Evolutionary conservation across 768 basidiomycete genomes (phyloP), one percentile per base, ranked within the genome.

Genomic region (Epithele typhae): DNA sequence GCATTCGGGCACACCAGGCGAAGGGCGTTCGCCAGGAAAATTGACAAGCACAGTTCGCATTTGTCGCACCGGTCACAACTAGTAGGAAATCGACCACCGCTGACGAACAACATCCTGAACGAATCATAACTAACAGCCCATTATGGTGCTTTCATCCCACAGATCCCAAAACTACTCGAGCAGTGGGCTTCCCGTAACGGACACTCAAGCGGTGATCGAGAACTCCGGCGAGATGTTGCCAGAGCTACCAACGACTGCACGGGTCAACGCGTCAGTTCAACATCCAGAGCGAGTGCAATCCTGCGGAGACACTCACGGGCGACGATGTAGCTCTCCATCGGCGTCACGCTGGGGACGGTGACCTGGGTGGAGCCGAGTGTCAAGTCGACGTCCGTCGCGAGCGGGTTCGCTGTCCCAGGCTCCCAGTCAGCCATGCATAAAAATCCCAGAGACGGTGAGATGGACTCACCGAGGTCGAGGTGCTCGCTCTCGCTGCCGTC

Each of bases 211-310:
- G 2, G 33, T 25, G 43, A 66, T 68, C 27, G 59, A 55, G 49
- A 65, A 55, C 24, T 40, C 3, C 11, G 49, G 47, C 5, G 57
- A 61, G 15, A 33, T 51, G 60, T 73, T 65, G 38, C 69, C 74
- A 7, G 74, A 75, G 53, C 75, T 71, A 25, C 74, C 75, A 35
- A 76, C 59, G 25, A 76, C 74, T 75, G 34, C 5, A 44, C 21
- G 30, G 12, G 32, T 12, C 1, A 24, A 19, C n/a, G 19, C 40
- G 32, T 4, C 17, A 7, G 14, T 7, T 30, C 27, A 7, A 30
- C 14, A 30, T 30, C 27, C 27, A 30, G 17, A n/a, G 14, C 10
- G 4, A n/a, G 3, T n/a, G 15, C 22, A 23, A 22, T 25, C 10
- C 17, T 22, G 25, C 35, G 41, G 40, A 25, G 12, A 24, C 18